phyloP scores from a whole-genome alignment of 2,329 filamentous ascomycete species.

The Berkeleyomyces rouxiae region DNA sequence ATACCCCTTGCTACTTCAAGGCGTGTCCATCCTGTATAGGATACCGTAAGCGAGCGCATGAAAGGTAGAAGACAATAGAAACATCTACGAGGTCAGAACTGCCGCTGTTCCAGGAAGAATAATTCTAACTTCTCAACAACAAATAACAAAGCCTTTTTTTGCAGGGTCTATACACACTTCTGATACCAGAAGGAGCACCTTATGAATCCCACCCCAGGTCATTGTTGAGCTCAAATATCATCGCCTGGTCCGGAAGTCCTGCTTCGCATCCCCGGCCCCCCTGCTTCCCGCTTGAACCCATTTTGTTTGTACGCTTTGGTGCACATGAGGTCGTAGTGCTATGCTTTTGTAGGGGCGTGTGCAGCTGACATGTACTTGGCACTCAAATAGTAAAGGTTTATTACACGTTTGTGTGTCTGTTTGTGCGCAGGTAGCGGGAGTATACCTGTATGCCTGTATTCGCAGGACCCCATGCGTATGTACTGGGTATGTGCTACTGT shows the following conservation, averaged over 20 bases:
- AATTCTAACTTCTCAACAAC: background rate
- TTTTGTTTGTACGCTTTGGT: background rate
- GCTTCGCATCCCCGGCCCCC: slow-evolving; percentile 1
- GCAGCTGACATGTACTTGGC: slow-evolving; percentile 1
- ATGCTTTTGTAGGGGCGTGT: slow-evolving; percentile 1
- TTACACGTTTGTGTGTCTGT: background rate
- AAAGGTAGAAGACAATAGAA: background rate
- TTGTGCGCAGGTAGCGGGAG: background rate
- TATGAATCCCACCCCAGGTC: background rate
- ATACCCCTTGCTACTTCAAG: background rate
- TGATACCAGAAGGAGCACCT: background rate
- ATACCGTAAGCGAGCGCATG: background rate
- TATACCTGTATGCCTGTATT: no score
- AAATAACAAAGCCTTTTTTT: background rate
- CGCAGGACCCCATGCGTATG: no score
- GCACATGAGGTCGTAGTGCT: background rate
- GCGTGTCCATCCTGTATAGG: background rate
- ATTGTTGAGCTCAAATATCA: background rate
- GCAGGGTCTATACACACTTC: background rate
- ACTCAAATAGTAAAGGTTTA: background rate
- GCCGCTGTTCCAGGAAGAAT: background rate
- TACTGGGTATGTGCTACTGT: background rate
- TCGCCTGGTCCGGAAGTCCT: background rate
- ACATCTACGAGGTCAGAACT: background rate
- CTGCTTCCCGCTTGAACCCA: slow-evolving; percentile 6